These are phyloP conservation scores for Aureobasidium sp. DNA, from an alignment of 2,329 filamentous ascomycete species.

Conservation along the genomic window DNA sequence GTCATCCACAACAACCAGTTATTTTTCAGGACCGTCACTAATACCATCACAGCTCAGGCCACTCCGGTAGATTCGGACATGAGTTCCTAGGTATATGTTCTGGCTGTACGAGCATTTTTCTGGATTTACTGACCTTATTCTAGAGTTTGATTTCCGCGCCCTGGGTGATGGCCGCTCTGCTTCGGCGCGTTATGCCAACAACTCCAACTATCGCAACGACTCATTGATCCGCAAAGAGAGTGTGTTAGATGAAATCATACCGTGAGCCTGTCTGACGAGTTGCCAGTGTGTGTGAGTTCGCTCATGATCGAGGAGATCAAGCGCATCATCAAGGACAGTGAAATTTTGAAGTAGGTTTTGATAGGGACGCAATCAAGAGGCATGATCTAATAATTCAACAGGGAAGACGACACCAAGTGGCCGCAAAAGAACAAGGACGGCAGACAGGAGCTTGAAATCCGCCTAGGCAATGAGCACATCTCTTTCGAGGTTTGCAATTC, in stretches of 20 bases:
- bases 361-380: background rate
- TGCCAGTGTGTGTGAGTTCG: slow-evolving; percentile 86
- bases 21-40: background rate
- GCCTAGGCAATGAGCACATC: slow-evolving; percentile 89
- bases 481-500: slow-evolving; percentile 74
- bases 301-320: slow-evolving; percentile 89
- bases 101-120: background rate
- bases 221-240: slow-evolving; percentile 99
- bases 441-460: slow-evolving; percentile 90
- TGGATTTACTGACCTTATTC: slow-evolving; percentile 17
- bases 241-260: slow-evolving; percentile 38
- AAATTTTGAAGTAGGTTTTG: slow-evolving; percentile 83
- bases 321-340: slow-evolving; percentile 91
- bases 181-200: slow-evolving; percentile 94
- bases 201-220: slow-evolving; percentile 98
- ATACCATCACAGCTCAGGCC: slow-evolving; percentile 63
- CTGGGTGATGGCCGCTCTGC: slow-evolving; percentile 89
- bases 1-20: background rate
- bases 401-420: slow-evolving; percentile 98
- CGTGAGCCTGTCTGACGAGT: background rate
- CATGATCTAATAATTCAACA: slow-evolving; percentile 28
- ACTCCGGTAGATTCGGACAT: slow-evolving; percentile 94
- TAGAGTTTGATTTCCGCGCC: slow-evolving; percentile 94
- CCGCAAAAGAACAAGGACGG: slow-evolving; percentile 99
- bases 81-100: slow-evolving; percentile 74